Conservation (phyloP, 345 rosid genomes). For the Gossypium mustelinum region DNA sequence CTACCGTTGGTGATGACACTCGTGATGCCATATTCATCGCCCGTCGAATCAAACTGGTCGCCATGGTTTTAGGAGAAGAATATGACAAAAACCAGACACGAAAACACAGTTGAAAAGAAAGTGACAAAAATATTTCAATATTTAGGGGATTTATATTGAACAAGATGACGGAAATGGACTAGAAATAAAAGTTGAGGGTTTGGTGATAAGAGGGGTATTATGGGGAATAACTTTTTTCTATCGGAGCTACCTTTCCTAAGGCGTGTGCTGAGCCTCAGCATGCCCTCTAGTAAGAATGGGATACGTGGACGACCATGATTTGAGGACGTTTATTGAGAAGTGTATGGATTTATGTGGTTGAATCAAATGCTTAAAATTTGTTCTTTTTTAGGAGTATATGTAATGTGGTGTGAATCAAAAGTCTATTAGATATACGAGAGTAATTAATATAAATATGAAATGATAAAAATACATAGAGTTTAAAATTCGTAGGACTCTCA, state of each 20-base stretch:
- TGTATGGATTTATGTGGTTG: no score
- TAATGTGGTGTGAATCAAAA: no score
- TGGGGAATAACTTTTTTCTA: not conserved
- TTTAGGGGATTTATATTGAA: not conserved
- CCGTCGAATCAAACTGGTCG: slow-evolving; percentile 46
- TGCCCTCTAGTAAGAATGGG: not conserved
- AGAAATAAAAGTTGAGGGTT: not conserved
- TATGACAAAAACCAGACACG: not conserved
- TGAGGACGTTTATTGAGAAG: not conserved
- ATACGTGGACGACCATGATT: not conserved
- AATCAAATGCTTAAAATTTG: no score
- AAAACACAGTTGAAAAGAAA: not conserved
- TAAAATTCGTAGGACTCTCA: rapidly evolving
- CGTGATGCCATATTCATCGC: slow-evolving; percentile 24
- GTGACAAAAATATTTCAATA: not conserved
- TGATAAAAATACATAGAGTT: no score
- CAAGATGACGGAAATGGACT: slow-evolving; percentile 1
- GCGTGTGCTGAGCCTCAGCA: not conserved
- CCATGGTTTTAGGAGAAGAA: slow-evolving; percentile 31
- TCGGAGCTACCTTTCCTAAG: not conserved
- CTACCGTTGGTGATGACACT: slow-evolving; percentile 13
- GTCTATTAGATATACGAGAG: no score
- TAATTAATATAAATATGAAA: no score
- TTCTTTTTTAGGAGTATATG: no score
- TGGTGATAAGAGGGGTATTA: not conserved